These are phyloP conservation scores for Sabuloglossum arenarium DNA, from an alignment of 495 filamentous ascomycete genomes.

Conservation along the genomic window DNA sequence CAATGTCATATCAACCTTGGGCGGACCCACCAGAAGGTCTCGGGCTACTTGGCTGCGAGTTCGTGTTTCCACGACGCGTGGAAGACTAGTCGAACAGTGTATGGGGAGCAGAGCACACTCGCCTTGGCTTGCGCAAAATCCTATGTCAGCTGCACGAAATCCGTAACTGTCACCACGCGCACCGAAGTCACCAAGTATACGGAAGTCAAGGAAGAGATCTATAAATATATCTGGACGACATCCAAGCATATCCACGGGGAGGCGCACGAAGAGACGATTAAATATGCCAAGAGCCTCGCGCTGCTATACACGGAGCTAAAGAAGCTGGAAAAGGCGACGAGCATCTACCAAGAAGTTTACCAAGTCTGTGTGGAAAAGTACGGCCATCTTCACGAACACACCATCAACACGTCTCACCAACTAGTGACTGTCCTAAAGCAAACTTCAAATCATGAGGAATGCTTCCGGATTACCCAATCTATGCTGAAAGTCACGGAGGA, in stretches of 20 bases:
- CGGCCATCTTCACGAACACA: slow-evolving; percentile 11
- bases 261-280: slow-evolving; percentile 31
- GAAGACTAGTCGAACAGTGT: background rate
- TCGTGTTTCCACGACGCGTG: slow-evolving; percentile 31
- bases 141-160: slow-evolving; percentile 34
- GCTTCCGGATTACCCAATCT: slow-evolving; percentile 8
- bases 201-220: slow-evolving; percentile 30
- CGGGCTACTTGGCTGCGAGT: slow-evolving; percentile 22
- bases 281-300: slow-evolving; percentile 32
- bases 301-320: slow-evolving; percentile 31
- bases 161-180: slow-evolving; percentile 13
- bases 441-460: slow-evolving; percentile 6
- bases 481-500: slow-evolving; percentile 7
- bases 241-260: slow-evolving; percentile 31
- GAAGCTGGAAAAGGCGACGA: slow-evolving; percentile 27
- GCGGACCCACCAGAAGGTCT: slow-evolving; percentile 20
- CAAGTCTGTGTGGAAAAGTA: slow-evolving; percentile 22
- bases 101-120: background rate
- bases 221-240: slow-evolving; percentile 33
- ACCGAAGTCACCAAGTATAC: slow-evolving; percentile 25
- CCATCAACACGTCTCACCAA: slow-evolving; percentile 5
- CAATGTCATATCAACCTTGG: slow-evolving; percentile 34
- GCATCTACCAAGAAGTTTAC: slow-evolving; percentile 32
- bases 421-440: slow-evolving; percentile 8
- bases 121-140: slow-evolving; percentile 13